phyloP scores from a whole-genome alignment of 805 yeast species.

The Zygoascus biomembranicola region DNA sequence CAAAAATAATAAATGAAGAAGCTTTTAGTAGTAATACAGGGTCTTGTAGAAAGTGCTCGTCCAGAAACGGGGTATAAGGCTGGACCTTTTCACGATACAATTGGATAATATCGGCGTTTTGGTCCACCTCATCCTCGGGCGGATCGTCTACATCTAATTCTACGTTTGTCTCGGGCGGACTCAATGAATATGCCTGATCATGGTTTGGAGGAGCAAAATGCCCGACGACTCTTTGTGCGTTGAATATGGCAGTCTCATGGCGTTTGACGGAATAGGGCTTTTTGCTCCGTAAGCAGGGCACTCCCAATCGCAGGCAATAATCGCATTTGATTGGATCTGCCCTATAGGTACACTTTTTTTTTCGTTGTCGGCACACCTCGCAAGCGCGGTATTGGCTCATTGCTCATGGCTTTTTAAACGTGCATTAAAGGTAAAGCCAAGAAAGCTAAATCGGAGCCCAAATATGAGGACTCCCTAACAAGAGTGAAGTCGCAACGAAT shows the following conservation, averaged over 20 bases:
- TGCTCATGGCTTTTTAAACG: too few relatives aligned
- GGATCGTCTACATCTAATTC: not conserved
- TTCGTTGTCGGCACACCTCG: conserved; percentile 9
- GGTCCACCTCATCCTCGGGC: not conserved
- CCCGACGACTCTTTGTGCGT: not conserved
- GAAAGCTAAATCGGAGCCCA: too few relatives aligned
- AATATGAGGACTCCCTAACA: too few relatives aligned
- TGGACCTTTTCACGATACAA: not conserved
- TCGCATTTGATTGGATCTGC: conserved; percentile 1
- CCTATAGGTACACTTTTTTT: conserved; percentile 5
- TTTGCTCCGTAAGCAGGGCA: conserved; percentile 7
- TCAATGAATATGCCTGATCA: not conserved
- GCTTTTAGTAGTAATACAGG: not conserved
- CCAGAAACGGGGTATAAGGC: conserved; percentile 2
- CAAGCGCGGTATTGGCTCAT: conserved; percentile 4
- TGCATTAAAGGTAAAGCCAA: too few relatives aligned
- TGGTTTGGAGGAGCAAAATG: not conserved
- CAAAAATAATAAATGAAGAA: not conserved
- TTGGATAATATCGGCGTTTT: not conserved
- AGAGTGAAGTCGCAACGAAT: too few relatives aligned
- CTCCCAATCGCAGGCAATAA: conserved; percentile 3
- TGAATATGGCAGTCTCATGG: conserved; percentile 1
- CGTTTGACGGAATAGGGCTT: not conserved
- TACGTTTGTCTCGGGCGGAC: not conserved
- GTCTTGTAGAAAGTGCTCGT: not conserved